A percentile compares a stretch with the other conserved stretches of the same genome.
phyloP scores from a whole-genome alignment of 495 filamentous ascomycete genomes.

The Talaromyces ruber region DNA sequence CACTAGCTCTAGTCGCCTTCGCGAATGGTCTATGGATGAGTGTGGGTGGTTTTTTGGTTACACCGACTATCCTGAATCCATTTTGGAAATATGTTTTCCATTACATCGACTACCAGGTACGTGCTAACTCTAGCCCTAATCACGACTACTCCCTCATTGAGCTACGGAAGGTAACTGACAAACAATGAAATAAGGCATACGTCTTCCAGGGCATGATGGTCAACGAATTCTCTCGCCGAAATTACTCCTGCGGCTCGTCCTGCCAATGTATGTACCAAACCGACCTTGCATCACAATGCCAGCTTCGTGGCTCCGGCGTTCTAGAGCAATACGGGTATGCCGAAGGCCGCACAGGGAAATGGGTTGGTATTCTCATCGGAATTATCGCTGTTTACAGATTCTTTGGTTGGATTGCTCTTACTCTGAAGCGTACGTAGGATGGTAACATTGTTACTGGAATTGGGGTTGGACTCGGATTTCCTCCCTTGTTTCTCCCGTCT shows the following conservation, averaged over 20 bases:
- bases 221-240: conserved; percentile 62
- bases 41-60: conserved; percentile 73
- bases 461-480: neutral
- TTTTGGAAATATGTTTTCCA: conserved; percentile 82
- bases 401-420: conserved; percentile 43
- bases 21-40: conserved; percentile 85
- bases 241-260: conserved; percentile 46
- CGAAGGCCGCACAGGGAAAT: conserved; percentile 52
- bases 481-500: neutral
- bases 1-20: conserved; percentile 68
- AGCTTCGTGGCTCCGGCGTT: conserved; percentile 59
- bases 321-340: conserved; percentile 59
- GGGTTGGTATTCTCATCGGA: conserved; percentile 65
- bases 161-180: neutral
- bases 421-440: conserved; percentile 18
- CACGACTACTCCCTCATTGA: neutral
- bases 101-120: conserved; percentile 71
- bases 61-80: conserved; percentile 57
- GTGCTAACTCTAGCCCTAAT: neutral
- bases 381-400: conserved; percentile 68
- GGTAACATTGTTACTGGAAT: neutral
- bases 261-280: conserved; percentile 66
- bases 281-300: conserved; percentile 51
- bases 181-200: conserved; percentile 38
- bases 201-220: conserved; percentile 91